A percentile compares a stretch with the other conserved stretches of the same genome.
Evolutionary conservation across 2,329 filamentous ascomycete genomes (phyloP).

Genomic region (Aureobasidium lini): DNA sequence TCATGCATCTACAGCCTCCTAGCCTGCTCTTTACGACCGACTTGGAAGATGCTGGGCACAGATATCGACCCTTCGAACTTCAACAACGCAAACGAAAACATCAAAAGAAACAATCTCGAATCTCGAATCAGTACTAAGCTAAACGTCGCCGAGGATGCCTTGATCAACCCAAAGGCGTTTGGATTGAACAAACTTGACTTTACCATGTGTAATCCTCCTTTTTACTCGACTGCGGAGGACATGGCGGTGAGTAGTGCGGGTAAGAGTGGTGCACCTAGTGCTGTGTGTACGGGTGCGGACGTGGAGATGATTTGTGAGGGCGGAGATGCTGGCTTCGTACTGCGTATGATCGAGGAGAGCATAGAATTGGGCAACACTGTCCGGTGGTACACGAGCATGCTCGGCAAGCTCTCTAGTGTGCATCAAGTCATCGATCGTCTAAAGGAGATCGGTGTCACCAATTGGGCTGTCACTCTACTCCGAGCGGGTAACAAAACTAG

Average conservation of each 20-base stretch:
- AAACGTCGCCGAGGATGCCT: slow-evolving; percentile 41
- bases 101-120: slow-evolving; percentile 57
- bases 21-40: slow-evolving; percentile 57
- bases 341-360: slow-evolving; percentile 64
- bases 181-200: slow-evolving; percentile 61
- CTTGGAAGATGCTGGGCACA: slow-evolving; percentile 50
- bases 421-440: slow-evolving; percentile 53
- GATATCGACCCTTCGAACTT: slow-evolving; percentile 72
- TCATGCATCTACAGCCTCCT: slow-evolving; percentile 88
- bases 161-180: slow-evolving; percentile 59
- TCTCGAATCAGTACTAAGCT: slow-evolving; percentile 58
- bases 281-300: slow-evolving; percentile 67
- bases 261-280: slow-evolving; percentile 62
- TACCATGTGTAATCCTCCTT: slow-evolving; percentile 90
- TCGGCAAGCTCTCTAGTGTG: slow-evolving; percentile 70
- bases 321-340: slow-evolving; percentile 70
- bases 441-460: slow-evolving; percentile 52
- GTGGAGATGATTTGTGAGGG: slow-evolving; percentile 74
- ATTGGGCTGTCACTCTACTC: slow-evolving; percentile 77
- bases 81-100: slow-evolving; percentile 58
- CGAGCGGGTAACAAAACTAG: slow-evolving; percentile 70
- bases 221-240: slow-evolving; percentile 70
- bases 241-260: slow-evolving; percentile 55
- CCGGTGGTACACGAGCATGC: slow-evolving; percentile 86
- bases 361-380: slow-evolving; percentile 52